Evolutionary conservation across 116 monocot species (phyloP).

Genomic region (Dioscorea cayenensis): DNA sequence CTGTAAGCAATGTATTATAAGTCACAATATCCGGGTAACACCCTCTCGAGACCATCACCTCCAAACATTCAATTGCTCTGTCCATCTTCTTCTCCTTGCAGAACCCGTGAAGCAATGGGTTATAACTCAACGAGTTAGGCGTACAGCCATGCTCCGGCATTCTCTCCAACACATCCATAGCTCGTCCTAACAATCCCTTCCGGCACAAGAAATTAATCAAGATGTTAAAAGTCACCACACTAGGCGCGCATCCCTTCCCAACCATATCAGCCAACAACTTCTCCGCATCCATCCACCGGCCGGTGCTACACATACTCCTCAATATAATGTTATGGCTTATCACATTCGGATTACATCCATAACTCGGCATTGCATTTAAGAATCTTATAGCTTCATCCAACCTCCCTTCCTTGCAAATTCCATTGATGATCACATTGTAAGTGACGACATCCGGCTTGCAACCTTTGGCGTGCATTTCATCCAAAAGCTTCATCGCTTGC

Average conservation of each 20-base stretch:
- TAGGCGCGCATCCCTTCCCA: constrained; percentile 52
- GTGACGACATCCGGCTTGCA: constrained; percentile 75
- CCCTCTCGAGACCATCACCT: constrained; percentile 63
- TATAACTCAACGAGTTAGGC: constrained; percentile 79
- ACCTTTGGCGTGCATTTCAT: constrained; percentile 68
- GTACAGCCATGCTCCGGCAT: constrained; percentile 72
- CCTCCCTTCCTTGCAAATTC: constrained; percentile 64
- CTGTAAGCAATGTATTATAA: constrained; percentile 73
- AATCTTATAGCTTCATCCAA: constrained; percentile 57
- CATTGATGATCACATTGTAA: constrained; percentile 75
- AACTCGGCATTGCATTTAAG: constrained; percentile 43
- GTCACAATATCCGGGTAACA: constrained; percentile 79
- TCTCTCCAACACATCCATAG: constrained; percentile 58
- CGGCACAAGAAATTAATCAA: constrained; percentile 76
- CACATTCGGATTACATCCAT: constrained; percentile 70
- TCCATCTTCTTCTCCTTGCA: constrained; percentile 82
- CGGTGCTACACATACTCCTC: constrained; percentile 70
- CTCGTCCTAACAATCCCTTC: constrained; percentile 51
- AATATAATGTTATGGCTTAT: constrained; percentile 69
- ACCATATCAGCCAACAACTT: constrained; percentile 58
- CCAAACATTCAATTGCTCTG: constrained; percentile 55
- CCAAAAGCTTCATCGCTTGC: constrained; percentile 55
- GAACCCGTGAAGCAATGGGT: constrained; percentile 68
- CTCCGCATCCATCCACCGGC: constrained; percentile 83
- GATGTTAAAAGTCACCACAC: constrained; percentile 84